Conservation (phyloP, 2,329 filamentous ascomycete genomes). For the Beauveria varroae region DNA sequence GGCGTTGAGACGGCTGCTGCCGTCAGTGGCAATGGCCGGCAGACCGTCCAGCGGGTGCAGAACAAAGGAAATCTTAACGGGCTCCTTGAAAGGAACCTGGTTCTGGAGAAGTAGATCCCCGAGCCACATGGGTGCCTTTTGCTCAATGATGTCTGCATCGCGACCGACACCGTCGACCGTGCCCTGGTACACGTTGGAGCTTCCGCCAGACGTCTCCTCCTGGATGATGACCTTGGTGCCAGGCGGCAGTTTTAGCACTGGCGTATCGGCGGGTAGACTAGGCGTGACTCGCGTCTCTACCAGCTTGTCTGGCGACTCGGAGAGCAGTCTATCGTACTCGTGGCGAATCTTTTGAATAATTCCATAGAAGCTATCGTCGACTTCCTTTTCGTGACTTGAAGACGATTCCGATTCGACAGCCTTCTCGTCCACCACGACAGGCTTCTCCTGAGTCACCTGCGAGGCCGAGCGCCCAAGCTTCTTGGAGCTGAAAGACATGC, state of each 20-base stretch:
- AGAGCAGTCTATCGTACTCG: constrained; percentile 62
- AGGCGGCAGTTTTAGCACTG: constrained; percentile 63
- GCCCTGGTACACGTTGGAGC: constrained; percentile 83
- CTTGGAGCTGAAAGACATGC: constrained; percentile 76
- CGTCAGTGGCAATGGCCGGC: constrained; percentile 68
- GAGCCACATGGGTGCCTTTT: constrained; percentile 83
- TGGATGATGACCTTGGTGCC: constrained; percentile 62
- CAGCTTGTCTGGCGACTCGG: constrained; percentile 43
- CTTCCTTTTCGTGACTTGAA: constrained; percentile 60
- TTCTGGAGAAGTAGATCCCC: constrained; percentile 83
- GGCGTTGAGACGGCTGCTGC: constrained; percentile 86
- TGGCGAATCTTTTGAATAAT: constrained; percentile 65
- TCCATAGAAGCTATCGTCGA: constrained; percentile 69
- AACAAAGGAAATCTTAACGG: constrained; percentile 91
- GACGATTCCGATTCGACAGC: constrained; percentile 58
- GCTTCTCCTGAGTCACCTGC: constrained; percentile 56
- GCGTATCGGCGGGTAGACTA: constrained; percentile 65
- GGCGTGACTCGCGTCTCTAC: constrained; percentile 61
- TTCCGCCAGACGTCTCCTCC: constrained; percentile 59
- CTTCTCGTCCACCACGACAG: constrained; percentile 68
- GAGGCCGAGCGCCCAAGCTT: constrained; percentile 68
- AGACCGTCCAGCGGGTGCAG: constrained; percentile 71
- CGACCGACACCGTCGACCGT: constrained; percentile 70
- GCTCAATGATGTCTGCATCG: constrained; percentile 78
- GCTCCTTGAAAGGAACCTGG: constrained; percentile 76